These are phyloP conservation scores for Colletotrichum tanaceti DNA, from an alignment of 2,329 filamentous ascomycete species.

Conservation along the genomic window DNA sequence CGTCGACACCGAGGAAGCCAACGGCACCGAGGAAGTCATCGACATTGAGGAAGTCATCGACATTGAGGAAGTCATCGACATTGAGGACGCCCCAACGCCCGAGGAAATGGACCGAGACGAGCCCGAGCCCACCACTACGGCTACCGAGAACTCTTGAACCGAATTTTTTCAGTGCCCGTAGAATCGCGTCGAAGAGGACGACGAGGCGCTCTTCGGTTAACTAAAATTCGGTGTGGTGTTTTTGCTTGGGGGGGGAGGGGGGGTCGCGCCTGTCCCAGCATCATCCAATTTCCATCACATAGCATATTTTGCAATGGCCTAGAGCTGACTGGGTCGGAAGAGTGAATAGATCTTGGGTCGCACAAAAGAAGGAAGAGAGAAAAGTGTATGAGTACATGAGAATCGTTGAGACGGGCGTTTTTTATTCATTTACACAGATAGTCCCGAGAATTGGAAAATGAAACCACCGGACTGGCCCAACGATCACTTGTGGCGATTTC, in stretches of 20 bases:
- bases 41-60: constrained; percentile 53
- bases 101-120: constrained; percentile 43
- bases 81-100: constrained; percentile 54
- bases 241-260: neutral
- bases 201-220: neutral
- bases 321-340: neutral
- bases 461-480: neutral
- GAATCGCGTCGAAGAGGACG: neutral
- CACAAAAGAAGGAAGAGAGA: neutral
- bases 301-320: neutral
- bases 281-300: neutral
- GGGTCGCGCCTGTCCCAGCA: neutral
- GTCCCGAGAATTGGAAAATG: neutral
- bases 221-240: too few relatives aligned
- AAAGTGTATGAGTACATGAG: constrained; percentile 19
- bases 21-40: constrained; percentile 32
- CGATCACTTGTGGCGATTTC: too few relatives aligned
- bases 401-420: constrained; percentile 9
- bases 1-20: too few relatives aligned
- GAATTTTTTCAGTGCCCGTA: neutral
- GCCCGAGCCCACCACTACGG: neutral
- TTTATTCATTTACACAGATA: neutral
- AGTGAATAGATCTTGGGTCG: neutral
- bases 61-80: constrained; percentile 43
- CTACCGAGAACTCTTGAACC: neutral